Evolutionary conservation across 257 asterid species (phyloP).

Genomic region (Salvia splendens): DNA sequence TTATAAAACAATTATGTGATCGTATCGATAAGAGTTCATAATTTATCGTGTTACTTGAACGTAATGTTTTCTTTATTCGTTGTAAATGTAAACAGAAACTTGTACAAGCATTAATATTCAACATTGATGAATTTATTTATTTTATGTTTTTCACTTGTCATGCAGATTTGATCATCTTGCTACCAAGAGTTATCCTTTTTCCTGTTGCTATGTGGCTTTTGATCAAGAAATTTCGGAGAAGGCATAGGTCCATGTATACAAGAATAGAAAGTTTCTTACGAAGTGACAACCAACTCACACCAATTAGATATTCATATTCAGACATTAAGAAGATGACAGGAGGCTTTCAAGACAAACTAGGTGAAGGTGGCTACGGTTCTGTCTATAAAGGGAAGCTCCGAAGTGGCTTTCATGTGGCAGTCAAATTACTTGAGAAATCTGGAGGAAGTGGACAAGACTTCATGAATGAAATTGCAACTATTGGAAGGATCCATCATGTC

Average conservation of each 20-base stretch:
- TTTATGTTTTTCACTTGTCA: too few relatives aligned
- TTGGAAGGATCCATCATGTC: constrained; percentile 30
- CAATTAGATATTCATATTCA: neutral
- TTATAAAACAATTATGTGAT: too few relatives aligned
- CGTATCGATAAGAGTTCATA: too few relatives aligned
- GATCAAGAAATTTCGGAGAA: constrained; percentile 19
- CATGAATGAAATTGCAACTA: constrained; percentile 42
- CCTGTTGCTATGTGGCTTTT: neutral
- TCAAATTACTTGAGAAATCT: constrained; percentile 29
- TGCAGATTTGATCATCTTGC: too few relatives aligned
- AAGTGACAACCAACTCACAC: neutral
- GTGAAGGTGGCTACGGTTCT: constrained; percentile 27
- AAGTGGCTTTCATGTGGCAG: constrained; percentile 40
- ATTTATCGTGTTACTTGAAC: too few relatives aligned
- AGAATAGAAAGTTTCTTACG: neutral
- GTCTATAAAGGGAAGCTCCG: constrained; percentile 32
- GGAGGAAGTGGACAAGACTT: constrained; percentile 33
- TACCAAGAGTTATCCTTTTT: too few relatives aligned
- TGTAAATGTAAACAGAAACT: too few relatives aligned
- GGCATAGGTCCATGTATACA: neutral
- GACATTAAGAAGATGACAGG: neutral
- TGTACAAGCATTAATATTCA: too few relatives aligned
- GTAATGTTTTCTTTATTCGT: too few relatives aligned
- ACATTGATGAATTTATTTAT: too few relatives aligned
- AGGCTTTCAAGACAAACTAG: neutral